Evolutionary conservation across 768 basidiomycete genomes (phyloP), one percentile per base, ranked within the genome.

Genomic region (Auriculariales sp.): DNA sequence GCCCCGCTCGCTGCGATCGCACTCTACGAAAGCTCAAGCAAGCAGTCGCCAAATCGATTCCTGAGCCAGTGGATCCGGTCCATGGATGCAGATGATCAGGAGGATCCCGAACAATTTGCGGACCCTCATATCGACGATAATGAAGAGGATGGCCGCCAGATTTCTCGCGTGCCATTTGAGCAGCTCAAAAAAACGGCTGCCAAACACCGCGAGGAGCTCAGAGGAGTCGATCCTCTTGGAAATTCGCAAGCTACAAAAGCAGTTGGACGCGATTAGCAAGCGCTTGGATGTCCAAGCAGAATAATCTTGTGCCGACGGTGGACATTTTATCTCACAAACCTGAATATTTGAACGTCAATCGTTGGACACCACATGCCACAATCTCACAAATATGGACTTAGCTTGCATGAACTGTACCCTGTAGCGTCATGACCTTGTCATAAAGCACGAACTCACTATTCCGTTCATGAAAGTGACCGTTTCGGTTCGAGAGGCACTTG

Each of bases 1-100:
- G 52, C 91, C 48, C 90, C 91, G 3, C 68, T 95, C 28, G 66
- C 71, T 3, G 47, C 72, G 14, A 84, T 95, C 54, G 84, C 89
- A 0, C 57, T 92, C 29, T 83, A 71, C 57, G 93, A 95, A 66
- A 73, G 85, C 1, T 69, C 70, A 9, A n/a, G 63, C 25, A 76
- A 72, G 54, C 39, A 25, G 9, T 19, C 22, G 39, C 39, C 39
- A 1, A 71, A 75, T n/a, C n/a, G n/a, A 7, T 88, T 84, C 83
- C 65, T 86, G 61, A 71, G 74, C 31, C 73, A 70, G 50, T 85
- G 88, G 82, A 71, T 89, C 52, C 61, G 64, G 14, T 69, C 74
- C 35, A 63, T 71, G 22, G 51, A 44, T 7, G 77, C 83, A 55
- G 75, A 83, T 55, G 77, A 73, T 28, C 73, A 70, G 24, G 68